These are phyloP conservation scores for Leptographium procerum DNA, from an alignment of 2,329 filamentous ascomycete genomes.

Conservation along the genomic window DNA sequence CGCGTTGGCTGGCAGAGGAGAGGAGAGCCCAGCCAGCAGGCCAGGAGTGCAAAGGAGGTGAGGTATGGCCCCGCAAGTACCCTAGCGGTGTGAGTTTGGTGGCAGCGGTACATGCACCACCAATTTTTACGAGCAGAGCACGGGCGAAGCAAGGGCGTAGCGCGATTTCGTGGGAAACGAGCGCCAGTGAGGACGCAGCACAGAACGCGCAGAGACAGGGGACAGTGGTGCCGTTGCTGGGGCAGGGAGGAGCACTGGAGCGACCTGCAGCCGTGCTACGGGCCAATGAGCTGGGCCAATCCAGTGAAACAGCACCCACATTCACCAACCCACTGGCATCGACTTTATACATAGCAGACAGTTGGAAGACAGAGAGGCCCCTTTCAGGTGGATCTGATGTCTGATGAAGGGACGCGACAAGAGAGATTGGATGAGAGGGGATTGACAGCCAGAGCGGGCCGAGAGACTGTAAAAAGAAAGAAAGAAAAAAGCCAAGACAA, in stretches of 20 bases:
- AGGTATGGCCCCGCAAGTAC: neutral
- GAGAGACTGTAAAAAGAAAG: too few species aligned
- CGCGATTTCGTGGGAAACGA: neutral
- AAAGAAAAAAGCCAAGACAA: too few species aligned
- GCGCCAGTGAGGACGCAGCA: neutral
- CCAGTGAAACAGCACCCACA: neutral
- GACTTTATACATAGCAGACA: neutral
- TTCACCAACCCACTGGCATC: neutral
- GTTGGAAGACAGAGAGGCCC: neutral
- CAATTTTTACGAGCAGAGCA: neutral
- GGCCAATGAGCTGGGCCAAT: neutral
- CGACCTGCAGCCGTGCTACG: neutral
- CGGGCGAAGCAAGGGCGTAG: neutral
- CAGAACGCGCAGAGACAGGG: neutral
- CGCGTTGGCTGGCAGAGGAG: neutral
- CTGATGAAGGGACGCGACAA: neutral
- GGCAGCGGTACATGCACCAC: neutral
- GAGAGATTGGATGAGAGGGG: constrained; percentile 1
- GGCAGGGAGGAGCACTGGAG: neutral
- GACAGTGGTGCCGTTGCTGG: constrained; percentile 1
- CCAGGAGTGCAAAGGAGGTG: neutral
- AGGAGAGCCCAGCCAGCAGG: neutral
- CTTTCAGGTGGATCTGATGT: neutral
- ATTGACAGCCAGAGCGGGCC: too few species aligned
- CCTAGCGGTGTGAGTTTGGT: neutral